Evolutionary conservation across 306 rosid species (phyloP).

Genomic region (Trichosanthes truncata): DNA sequence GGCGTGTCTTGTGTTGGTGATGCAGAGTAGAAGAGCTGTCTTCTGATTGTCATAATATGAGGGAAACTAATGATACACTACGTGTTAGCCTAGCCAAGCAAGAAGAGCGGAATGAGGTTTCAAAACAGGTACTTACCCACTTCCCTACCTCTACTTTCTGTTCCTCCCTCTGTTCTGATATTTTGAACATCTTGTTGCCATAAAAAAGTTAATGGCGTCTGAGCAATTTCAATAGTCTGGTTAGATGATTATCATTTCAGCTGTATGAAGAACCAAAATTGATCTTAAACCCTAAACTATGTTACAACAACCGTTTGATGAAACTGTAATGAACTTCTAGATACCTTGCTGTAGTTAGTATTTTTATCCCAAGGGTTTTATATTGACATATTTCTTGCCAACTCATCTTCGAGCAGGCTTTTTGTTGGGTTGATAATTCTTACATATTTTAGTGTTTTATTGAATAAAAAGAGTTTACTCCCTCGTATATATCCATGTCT

Average conservation of each 20-base stretch:
- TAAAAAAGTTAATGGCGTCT: background rate
- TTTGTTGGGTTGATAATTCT: background rate
- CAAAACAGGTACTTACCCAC: slow-evolving; percentile 38
- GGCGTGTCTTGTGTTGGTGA: slow-evolving; percentile 20
- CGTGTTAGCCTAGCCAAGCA: slow-evolving; percentile 44
- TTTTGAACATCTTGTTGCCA: background rate
- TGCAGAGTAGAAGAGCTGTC: slow-evolving; percentile 75
- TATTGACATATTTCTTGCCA: background rate
- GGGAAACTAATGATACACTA: slow-evolving; percentile 44
- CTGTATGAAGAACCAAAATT: background rate
- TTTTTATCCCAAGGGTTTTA: background rate
- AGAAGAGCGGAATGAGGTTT: slow-evolving; percentile 47
- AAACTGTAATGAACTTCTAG: background rate
- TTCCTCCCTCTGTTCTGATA: background rate
- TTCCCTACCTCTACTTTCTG: background rate
- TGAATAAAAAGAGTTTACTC: background rate
- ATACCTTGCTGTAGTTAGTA: background rate
- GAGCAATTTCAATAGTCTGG: background rate
- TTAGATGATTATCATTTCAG: background rate
- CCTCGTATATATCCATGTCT: background rate
- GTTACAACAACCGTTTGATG: background rate
- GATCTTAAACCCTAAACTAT: background rate
- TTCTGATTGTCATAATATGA: slow-evolving; percentile 37
- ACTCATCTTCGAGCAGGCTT: background rate
- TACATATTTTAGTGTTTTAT: background rate